phyloP scores from a whole-genome alignment of 1,139 yeast species.

The Sugiyamaella japonica region DNA sequence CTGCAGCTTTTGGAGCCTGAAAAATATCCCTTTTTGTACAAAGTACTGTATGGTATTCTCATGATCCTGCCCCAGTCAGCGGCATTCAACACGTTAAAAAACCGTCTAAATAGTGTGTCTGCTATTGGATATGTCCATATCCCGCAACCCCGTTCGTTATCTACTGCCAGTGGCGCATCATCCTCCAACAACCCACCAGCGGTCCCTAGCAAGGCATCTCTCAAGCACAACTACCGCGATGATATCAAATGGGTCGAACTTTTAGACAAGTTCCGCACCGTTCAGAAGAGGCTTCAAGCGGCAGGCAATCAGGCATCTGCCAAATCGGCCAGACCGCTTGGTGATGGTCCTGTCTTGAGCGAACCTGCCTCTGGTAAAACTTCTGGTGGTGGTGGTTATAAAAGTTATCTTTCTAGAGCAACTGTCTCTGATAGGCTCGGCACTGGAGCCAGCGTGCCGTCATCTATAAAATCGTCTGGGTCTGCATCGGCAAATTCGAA shows the following conservation, averaged over 20 bases:
- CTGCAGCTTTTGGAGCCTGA: constrained; percentile 87
- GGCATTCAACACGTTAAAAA: constrained; percentile 81
- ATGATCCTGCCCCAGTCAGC: constrained; percentile 95
- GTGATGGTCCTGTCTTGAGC: constrained; percentile 2
- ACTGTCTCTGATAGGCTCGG: background rate
- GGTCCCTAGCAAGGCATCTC: constrained; percentile 11
- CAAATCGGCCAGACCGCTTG: constrained; percentile 7
- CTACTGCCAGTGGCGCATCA: background rate
- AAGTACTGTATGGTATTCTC: constrained; percentile 84
- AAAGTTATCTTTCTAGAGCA: background rate
- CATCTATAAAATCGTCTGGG: background rate
- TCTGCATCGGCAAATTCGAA: background rate
- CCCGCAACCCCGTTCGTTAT: constrained; percentile 25
- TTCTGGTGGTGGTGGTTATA: constrained; percentile 1
- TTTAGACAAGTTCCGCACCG: constrained; percentile 58
- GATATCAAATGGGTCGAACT: constrained; percentile 53
- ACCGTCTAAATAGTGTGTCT: constrained; percentile 64
- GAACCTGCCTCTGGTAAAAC: constrained; percentile 3
- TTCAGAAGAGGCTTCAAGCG: constrained; percentile 59
- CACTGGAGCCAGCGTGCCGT: background rate
- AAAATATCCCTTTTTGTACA: constrained; percentile 76
- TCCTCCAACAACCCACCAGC: constrained; percentile 4
- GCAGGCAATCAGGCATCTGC: constrained; percentile 26
- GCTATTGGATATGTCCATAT: constrained; percentile 42
- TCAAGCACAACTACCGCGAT: constrained; percentile 21